phyloP scores from a whole-genome alignment of 768 basidiomycete species.

The Termitomyces titanicus region DNA sequence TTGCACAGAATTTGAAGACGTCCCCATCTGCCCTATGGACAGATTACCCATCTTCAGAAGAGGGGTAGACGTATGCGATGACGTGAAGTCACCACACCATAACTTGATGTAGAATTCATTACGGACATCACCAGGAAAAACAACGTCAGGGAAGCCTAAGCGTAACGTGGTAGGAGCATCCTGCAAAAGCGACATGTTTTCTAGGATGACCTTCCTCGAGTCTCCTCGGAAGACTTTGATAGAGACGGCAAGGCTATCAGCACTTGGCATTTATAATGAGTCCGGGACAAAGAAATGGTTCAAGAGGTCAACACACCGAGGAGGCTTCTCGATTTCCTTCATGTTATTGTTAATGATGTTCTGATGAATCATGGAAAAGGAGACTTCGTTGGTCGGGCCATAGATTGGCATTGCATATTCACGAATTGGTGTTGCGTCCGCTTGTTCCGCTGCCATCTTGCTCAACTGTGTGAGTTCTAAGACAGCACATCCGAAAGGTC shows the following conservation, averaged over 20 bases:
- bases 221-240: constrained; percentile 89
- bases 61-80: constrained; percentile 43
- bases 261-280: constrained; percentile 39
- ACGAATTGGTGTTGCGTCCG: constrained; percentile 57
- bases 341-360: constrained; percentile 80
- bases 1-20: constrained; percentile 70
- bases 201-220: constrained; percentile 64
- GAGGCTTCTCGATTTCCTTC: constrained; percentile 79
- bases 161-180: constrained; percentile 80
- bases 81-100: constrained; percentile 87
- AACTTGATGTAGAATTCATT: constrained; percentile 97
- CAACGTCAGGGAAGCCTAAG: constrained; percentile 94
- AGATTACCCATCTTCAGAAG: constrained; percentile 62
- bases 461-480: constrained; percentile 77
- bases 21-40: constrained; percentile 52
- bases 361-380: constrained; percentile 93
- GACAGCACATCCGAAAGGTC: constrained; percentile 96
- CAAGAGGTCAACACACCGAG: constrained; percentile 48
- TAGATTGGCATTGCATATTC: constrained; percentile 90
- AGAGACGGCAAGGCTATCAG: constrained; percentile 82
- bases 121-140: constrained; percentile 87
- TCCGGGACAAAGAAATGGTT: background rate
- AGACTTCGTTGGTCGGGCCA: constrained; percentile 74
- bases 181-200: constrained; percentile 81
- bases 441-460: constrained; percentile 61